Evolutionary conservation across 2,329 filamentous ascomycete species (phyloP).

Genomic region (Pseudocercospora musae): DNA sequence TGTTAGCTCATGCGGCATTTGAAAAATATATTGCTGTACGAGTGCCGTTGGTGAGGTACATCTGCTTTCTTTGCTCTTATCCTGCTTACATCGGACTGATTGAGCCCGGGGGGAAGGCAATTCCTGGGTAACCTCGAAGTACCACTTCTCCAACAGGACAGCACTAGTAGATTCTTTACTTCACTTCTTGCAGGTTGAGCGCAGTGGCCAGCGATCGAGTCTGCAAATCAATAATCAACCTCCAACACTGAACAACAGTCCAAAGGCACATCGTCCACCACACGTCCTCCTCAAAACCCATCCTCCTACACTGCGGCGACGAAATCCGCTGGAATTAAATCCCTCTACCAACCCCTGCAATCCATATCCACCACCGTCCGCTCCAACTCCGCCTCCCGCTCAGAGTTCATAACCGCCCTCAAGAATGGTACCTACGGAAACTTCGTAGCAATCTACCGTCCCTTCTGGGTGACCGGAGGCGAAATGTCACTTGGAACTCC

Average conservation of each 20-base stretch:
- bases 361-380: slow-evolving; percentile 40
- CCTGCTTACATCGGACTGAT: no score
- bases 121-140: background rate
- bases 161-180: no score
- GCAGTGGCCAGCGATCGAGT: background rate
- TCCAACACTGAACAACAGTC: background rate
- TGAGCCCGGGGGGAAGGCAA: no score
- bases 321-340: slow-evolving; percentile 47
- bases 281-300: slow-evolving; percentile 20
- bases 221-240: background rate
- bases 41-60: background rate
- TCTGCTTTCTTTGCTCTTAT: background rate
- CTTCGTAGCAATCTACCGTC: slow-evolving; percentile 51
- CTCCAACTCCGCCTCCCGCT: slow-evolving; percentile 39
- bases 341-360: slow-evolving; percentile 39
- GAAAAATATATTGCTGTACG: background rate
- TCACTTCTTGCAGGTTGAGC: background rate
- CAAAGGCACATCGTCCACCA: background rate
- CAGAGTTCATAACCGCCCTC: slow-evolving; percentile 41
- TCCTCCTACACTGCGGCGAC: slow-evolving; percentile 44
- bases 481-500: slow-evolving; percentile 63
- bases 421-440: slow-evolving; percentile 41
- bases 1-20: background rate
- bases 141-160: background rate
- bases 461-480: slow-evolving; percentile 63